A percentile compares a stretch with the other conserved stretches of the same genome.
These are phyloP conservation scores for Cyberlindnera maritima DNA, from an alignment of 805 yeast genomes.

Conservation along the genomic window DNA sequence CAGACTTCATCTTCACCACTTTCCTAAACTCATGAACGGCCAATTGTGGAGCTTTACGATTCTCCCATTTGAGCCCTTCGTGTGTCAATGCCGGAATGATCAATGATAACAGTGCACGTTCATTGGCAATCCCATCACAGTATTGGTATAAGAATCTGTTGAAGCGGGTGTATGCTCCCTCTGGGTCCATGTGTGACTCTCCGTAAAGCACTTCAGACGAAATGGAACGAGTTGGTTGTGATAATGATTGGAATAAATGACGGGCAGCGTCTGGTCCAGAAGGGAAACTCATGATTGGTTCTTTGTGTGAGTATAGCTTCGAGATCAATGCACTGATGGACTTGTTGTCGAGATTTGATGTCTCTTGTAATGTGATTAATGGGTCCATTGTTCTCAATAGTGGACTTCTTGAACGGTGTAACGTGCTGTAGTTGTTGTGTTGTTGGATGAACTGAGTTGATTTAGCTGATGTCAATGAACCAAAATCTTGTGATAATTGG, in stretches of 20 bases:
- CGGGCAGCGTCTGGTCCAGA: slow-evolving; percentile 23
- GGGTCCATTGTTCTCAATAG: background rate
- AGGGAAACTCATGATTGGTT: slow-evolving; percentile 4
- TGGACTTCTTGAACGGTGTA: slow-evolving; percentile 2
- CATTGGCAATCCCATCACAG: slow-evolving; percentile 29
- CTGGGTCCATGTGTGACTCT: slow-evolving; percentile 35
- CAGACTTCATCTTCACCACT: slow-evolving; percentile 34
- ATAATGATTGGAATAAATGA: slow-evolving; percentile 18
- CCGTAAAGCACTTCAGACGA: slow-evolving; percentile 24
- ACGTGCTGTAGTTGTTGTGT: slow-evolving; percentile 2
- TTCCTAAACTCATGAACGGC: slow-evolving; percentile 55
- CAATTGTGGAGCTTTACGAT: slow-evolving; percentile 53
- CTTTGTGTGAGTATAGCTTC: slow-evolving; percentile 13
- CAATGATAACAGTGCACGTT: slow-evolving; percentile 39
- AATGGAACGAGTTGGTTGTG: slow-evolving; percentile 16
- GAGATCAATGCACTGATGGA: slow-evolving; percentile 14
- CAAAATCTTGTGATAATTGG: slow-evolving; percentile 5
- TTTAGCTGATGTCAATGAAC: background rate
- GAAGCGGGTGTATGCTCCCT: slow-evolving; percentile 30
- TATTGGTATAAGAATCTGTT: slow-evolving; percentile 14
- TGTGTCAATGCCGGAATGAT: slow-evolving; percentile 44
- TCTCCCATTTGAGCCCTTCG: slow-evolving; percentile 43
- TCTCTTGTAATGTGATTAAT: background rate
- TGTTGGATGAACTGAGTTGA: slow-evolving; percentile 3
- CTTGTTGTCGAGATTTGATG: slow-evolving; percentile 15